Conservation (phyloP, 2,329 filamentous ascomycete genomes). For the Macrophomina phaseolina region DNA sequence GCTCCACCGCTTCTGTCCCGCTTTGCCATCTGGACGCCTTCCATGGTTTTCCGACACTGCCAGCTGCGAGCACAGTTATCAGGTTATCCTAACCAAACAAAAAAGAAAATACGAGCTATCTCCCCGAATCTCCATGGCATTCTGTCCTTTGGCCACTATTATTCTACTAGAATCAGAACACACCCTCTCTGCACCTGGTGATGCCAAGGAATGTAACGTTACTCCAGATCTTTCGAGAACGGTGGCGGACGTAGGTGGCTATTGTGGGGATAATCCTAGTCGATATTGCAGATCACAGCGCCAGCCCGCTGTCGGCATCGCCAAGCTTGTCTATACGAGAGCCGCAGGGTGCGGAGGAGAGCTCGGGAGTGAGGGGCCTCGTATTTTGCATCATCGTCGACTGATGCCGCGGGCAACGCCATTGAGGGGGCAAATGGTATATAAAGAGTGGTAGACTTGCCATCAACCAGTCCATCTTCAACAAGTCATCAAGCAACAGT, state of each 20-base stretch:
- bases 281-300: conserved; percentile 4
- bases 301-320: conserved; percentile 5
- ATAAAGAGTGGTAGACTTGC: neutral
- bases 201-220: conserved; percentile 13
- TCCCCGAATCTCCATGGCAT: neutral
- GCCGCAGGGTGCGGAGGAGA: conserved; percentile 18
- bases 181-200: neutral
- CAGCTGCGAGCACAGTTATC: neutral
- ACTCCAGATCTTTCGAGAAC: conserved; percentile 17
- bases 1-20: neutral
- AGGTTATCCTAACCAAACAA: neutral
- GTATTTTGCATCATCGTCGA: conserved; percentile 19
- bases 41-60: neutral
- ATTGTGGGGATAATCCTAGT: conserved; percentile 17
- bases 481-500: neutral
- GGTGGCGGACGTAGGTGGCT: conserved; percentile 12
- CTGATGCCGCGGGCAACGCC: neutral
- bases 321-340: conserved; percentile 17
- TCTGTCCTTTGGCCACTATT: neutral
- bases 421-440: neutral
- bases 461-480: neutral
- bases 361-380: conserved; percentile 17
- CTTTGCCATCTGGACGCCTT: neutral
- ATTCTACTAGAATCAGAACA: neutral
- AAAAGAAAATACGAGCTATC: neutral